A percentile compares a stretch with the other conserved stretches of the same genome.
These are phyloP conservation scores for Microcyclospora pomicola DNA, from an alignment of 2,329 filamentous ascomycete species.

Conservation along the genomic window DNA sequence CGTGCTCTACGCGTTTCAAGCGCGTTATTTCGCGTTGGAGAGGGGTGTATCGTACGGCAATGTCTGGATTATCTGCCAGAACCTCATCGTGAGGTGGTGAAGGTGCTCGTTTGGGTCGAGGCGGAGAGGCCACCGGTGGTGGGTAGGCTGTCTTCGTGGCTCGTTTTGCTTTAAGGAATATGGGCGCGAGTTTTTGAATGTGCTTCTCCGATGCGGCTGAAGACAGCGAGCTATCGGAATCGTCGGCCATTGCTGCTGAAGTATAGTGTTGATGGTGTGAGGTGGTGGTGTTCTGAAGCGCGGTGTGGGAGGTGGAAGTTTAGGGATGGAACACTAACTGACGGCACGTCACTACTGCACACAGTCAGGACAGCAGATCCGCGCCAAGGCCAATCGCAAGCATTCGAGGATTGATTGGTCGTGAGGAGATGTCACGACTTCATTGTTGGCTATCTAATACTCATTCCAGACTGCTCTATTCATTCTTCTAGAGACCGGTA, in stretches of 20 bases:
- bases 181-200: slow-evolving; percentile 23
- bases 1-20: slow-evolving; percentile 14
- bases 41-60: slow-evolving; percentile 57
- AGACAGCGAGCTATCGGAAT: slow-evolving; percentile 45
- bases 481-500: no score
- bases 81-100: slow-evolving; percentile 86
- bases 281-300: slow-evolving; percentile 1
- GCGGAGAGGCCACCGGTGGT: slow-evolving; percentile 28
- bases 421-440: no score
- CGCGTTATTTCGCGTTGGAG: slow-evolving; percentile 17
- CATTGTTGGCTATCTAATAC: slow-evolving; percentile 3
- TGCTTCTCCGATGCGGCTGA: slow-evolving; percentile 49
- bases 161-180: slow-evolving; percentile 26
- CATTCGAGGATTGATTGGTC: no score
- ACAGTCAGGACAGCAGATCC: no score
- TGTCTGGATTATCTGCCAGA: slow-evolving; percentile 78
- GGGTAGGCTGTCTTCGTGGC: slow-evolving; percentile 30
- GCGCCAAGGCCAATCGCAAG: no score
- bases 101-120: slow-evolving; percentile 53
- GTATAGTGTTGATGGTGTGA: slow-evolving; percentile 15
- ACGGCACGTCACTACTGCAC: slow-evolving; percentile 9
- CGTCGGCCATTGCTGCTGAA: slow-evolving; percentile 28
- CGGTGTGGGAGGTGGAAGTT: no score
- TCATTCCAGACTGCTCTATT: no score
- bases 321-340: slow-evolving; percentile 8